Percentiles rank a stretch among this genome's conserved stretches.
These are phyloP conservation scores for Fusarium austroafricanum DNA, from an alignment of 2,329 filamentous ascomycete genomes.

Conservation along the genomic window DNA sequence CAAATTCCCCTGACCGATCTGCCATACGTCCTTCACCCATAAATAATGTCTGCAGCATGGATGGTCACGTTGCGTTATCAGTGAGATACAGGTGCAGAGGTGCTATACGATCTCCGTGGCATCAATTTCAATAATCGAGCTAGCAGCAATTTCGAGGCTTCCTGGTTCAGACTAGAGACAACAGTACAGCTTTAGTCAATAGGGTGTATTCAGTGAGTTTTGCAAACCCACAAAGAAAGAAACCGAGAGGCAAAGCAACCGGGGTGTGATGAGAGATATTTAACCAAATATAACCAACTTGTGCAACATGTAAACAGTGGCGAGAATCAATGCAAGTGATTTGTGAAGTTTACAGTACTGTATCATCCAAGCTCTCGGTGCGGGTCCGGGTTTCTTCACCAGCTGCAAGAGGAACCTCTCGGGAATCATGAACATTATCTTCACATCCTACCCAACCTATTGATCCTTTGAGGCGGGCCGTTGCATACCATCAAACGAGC, in stretches of 20 bases:
- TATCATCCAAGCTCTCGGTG: conserved; percentile 7
- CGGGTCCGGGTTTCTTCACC: conserved; percentile 15
- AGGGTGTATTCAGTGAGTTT: conserved; percentile 5
- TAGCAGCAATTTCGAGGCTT: neutral
- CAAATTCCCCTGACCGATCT: conserved; percentile 41
- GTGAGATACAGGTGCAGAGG: neutral
- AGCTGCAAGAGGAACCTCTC: conserved; percentile 15
- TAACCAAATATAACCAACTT: neutral
- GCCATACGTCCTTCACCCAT: conserved; percentile 17
- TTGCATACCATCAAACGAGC: neutral
- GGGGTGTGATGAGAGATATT: conserved; percentile 6
- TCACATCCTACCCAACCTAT: neutral
- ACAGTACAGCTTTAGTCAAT: neutral
- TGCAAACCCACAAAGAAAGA: conserved; percentile 21
- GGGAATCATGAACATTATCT: conserved; percentile 2
- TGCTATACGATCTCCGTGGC: conserved; percentile 6
- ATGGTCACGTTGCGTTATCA: conserved; percentile 21
- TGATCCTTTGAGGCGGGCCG: conserved; percentile 21
- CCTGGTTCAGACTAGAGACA: neutral
- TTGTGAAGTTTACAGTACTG: neutral
- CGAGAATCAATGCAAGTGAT: conserved; percentile 5
- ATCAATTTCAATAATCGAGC: neutral
- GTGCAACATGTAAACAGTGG: conserved; percentile 14
- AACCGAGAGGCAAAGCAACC: conserved; percentile 10
- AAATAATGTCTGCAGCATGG: conserved; percentile 22